These are phyloP conservation scores for Isoetes engelmannii DNA, from an alignment of 83 land plant species.

Conservation along the genomic window DNA sequence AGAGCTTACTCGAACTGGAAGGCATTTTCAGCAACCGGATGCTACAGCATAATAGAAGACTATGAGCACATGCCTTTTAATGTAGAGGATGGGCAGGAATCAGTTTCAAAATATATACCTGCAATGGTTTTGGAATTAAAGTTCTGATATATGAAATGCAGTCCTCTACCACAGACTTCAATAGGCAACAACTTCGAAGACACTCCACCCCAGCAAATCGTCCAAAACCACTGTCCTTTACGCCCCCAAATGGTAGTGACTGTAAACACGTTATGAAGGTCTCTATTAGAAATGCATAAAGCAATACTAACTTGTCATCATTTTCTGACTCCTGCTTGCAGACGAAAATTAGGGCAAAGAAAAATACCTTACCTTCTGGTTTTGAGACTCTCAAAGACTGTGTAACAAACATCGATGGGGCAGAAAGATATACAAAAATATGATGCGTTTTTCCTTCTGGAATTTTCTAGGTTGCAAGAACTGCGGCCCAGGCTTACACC, in stretches of 20 bases:
- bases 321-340: no score
- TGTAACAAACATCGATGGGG: no score
- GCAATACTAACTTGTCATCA: no score
- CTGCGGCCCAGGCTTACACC: no score
- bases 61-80: not conserved
- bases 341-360: no score
- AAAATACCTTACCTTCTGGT: no score
- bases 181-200: constrained; percentile 70
- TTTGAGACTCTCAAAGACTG: no score
- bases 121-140: constrained; percentile 71
- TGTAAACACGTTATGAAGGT: constrained; percentile 16
- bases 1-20: constrained; percentile 78
- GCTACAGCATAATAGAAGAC: constrained; percentile 31
- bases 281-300: no score
- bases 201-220: constrained; percentile 89
- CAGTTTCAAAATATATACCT: constrained; percentile 32
- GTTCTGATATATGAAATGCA: constrained; percentile 73
- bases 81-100: not conserved
- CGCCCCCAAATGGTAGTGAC: constrained; percentile 93
- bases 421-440: no score
- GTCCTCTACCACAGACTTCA: constrained; percentile 76
- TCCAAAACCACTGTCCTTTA: constrained; percentile 86
- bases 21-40: constrained; percentile 75
- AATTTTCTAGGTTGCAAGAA: no score
- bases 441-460: no score